These are phyloP conservation scores for Suillus lakei DNA, from an alignment of 768 basidiomycete species.

Conservation along the genomic window DNA sequence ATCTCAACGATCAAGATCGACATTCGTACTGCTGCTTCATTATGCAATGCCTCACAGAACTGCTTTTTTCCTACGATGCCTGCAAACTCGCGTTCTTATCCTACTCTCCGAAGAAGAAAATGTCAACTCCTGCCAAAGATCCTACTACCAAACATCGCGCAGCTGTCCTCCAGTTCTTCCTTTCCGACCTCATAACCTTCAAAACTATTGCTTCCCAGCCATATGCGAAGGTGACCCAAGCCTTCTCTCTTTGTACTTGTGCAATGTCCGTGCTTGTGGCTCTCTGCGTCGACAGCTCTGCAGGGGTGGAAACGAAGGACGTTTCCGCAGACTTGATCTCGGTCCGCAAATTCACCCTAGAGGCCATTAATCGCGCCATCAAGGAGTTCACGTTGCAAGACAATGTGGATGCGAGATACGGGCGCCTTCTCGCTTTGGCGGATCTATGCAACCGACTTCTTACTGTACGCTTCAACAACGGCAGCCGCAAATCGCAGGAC, in stretches of 20 bases:
- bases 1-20: slow-evolving; percentile 28
- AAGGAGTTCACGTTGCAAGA: slow-evolving; percentile 74
- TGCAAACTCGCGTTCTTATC: slow-evolving; percentile 91
- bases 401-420: slow-evolving; percentile 77
- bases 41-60: slow-evolving; percentile 91
- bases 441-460: slow-evolving; percentile 90
- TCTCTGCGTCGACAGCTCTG: slow-evolving; percentile 86
- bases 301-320: slow-evolving; percentile 73
- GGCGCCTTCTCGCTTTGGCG: slow-evolving; percentile 82
- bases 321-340: slow-evolving; percentile 76
- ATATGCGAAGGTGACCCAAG: slow-evolving; percentile 56
- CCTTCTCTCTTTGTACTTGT: slow-evolving; percentile 76
- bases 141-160: slow-evolving; percentile 59
- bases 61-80: slow-evolving; percentile 89
- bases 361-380: slow-evolving; percentile 84
- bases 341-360: slow-evolving; percentile 93
- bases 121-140: slow-evolving; percentile 69
- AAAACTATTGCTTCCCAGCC: slow-evolving; percentile 71
- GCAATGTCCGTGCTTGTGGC: slow-evolving; percentile 90
- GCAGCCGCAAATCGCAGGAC: slow-evolving; percentile 54
- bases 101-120: slow-evolving; percentile 67
- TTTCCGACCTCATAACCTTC: slow-evolving; percentile 83
- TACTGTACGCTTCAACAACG: slow-evolving; percentile 70
- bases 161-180: slow-evolving; percentile 76
- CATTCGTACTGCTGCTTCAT: slow-evolving; percentile 76